These are phyloP conservation scores for Neurospora tetraspora DNA, from an alignment of 495 filamentous ascomycete genomes.

Conservation along the genomic window DNA sequence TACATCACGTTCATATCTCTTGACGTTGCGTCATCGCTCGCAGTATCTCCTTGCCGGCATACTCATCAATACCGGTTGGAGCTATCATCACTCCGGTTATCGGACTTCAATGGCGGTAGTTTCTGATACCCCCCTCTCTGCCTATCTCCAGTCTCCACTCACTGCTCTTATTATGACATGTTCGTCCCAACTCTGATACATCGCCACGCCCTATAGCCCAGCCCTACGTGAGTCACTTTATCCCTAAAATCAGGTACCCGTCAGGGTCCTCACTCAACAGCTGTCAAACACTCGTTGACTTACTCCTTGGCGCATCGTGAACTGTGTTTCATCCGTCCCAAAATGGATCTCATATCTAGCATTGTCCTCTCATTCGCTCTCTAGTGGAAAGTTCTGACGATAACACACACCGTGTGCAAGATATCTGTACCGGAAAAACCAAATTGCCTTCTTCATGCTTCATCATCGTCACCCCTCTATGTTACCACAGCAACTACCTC, in stretches of 20 bases:
- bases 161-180: neutral
- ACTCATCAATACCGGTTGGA: neutral
- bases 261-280: neutral
- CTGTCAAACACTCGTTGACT: neutral
- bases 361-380: neutral
- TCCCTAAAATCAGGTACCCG: neutral
- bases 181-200: neutral
- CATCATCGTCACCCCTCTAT: accelerated
- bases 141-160: neutral
- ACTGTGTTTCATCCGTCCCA: neutral
- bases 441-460: neutral
- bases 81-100: neutral
- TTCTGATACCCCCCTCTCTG: neutral
- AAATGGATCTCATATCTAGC: neutral
- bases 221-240: neutral
- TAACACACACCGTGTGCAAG: neutral
- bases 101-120: too few relatives aligned
- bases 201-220: neutral
- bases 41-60: neutral
- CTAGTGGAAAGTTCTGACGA: neutral
- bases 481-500: neutral
- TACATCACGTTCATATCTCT: too few relatives aligned
- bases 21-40: too few relatives aligned
- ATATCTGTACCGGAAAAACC: neutral
- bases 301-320: neutral